Evolutionary conservation across 208 protist genomes (phyloP).

Genomic region (Trypanosoma mega): DNA sequence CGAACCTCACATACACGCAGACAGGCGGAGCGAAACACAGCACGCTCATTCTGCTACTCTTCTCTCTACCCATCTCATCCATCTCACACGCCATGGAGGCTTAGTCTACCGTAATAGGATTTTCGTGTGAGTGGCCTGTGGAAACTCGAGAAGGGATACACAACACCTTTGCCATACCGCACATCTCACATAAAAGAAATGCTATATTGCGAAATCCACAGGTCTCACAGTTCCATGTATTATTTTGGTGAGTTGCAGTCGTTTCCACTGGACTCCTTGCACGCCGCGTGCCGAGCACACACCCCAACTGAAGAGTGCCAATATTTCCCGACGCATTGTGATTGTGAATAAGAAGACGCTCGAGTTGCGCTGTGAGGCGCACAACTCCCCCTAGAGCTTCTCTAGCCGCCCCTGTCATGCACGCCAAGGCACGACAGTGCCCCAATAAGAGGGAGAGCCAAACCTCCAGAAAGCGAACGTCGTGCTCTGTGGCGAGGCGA

Average conservation of each 20-base stretch:
- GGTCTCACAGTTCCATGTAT: constrained; percentile 17
- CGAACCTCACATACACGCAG: too few relatives aligned
- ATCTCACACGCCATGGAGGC: too few relatives aligned
- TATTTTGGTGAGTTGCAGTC: not conserved
- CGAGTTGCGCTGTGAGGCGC: not conserved
- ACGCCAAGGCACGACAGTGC: not conserved
- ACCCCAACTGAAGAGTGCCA: not conserved
- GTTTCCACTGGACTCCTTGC: not conserved
- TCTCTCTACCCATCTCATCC: too few relatives aligned
- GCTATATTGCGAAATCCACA: constrained; percentile 23
- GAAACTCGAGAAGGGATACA: not conserved
- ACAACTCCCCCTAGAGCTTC: not conserved
- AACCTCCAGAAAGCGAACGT: constrained; percentile 10
- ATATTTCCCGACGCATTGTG: not conserved
- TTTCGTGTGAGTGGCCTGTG: not conserved
- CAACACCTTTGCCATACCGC: constrained; percentile 11
- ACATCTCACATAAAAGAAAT: constrained; percentile 29
- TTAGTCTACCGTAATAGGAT: constrained; percentile 17
- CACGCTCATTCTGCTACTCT: too few relatives aligned
- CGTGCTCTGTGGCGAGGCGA: constrained; percentile 14
- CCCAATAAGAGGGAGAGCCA: constrained; percentile 18
- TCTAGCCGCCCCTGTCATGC: not conserved
- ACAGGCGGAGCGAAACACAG: too few relatives aligned
- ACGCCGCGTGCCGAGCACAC: not conserved
- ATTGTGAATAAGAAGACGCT: not conserved